Evolutionary conservation across 257 asterid genomes (phyloP).

Genomic region (Agastache rugosa): DNA sequence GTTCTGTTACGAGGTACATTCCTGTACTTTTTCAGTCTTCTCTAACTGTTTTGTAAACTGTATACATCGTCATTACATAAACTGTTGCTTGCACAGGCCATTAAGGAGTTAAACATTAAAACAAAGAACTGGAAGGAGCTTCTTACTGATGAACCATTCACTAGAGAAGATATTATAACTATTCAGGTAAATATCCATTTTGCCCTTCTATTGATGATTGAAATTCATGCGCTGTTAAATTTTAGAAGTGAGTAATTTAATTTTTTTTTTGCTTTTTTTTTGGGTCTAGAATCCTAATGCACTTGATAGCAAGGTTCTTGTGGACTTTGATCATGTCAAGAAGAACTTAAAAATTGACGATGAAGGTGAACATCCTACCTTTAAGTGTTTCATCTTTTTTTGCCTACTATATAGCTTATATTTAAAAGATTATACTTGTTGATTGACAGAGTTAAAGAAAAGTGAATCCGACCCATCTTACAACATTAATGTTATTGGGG

Average conservation of each 20-base stretch:
- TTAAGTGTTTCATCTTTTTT: not conserved
- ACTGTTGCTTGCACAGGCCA: slow-evolving; percentile 58
- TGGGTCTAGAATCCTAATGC: slow-evolving; percentile 84
- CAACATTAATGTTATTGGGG: slow-evolving; percentile 84
- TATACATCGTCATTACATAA: slow-evolving; percentile 2
- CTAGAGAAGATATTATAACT: slow-evolving; percentile 78
- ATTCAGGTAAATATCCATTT: slow-evolving; percentile 68
- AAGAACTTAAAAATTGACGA: slow-evolving; percentile 84
- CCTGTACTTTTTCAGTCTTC: slow-evolving; percentile 13
- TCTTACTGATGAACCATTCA: slow-evolving; percentile 92
- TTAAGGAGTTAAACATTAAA: slow-evolving; percentile 90
- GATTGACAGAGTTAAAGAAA: slow-evolving; percentile 66
- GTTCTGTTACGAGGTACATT: slow-evolving; percentile 85
- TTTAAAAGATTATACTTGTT: slow-evolving; percentile 25
- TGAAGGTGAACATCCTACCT: slow-evolving; percentile 63
- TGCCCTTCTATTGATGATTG: slow-evolving; percentile 16
- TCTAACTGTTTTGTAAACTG: slow-evolving; percentile 5
- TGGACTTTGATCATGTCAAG: slow-evolving; percentile 91
- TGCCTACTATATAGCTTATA: slow-evolving; percentile 5
- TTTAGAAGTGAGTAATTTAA: slow-evolving; percentile 27
- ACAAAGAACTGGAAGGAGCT: slow-evolving; percentile 99
- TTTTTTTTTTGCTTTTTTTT: slow-evolving; percentile 16
- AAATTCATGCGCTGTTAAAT: slow-evolving; percentile 15
- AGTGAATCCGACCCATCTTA: slow-evolving; percentile 85
- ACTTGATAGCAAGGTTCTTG: slow-evolving; percentile 74